A percentile compares a stretch with the other conserved stretches of the same genome.
These are phyloP conservation scores for Dryadomyces quercus-mongolicae DNA, from an alignment of 2,329 filamentous ascomycete species.

Conservation along the genomic window DNA sequence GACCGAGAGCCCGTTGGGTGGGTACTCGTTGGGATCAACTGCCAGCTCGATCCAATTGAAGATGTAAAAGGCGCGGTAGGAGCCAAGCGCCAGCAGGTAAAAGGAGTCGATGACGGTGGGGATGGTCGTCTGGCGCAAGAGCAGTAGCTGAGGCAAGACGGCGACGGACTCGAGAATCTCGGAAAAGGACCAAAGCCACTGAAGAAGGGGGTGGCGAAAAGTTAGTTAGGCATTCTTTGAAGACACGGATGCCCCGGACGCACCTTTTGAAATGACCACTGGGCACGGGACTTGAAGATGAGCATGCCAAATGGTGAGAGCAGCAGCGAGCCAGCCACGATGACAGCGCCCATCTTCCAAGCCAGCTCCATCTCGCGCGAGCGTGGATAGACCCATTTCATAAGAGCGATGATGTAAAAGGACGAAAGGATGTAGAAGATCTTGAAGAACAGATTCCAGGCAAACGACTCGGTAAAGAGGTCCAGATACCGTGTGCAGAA, in stretches of 20 bases:
- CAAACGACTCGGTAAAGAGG: slow-evolving; percentile 46
- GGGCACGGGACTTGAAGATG: slow-evolving; percentile 42
- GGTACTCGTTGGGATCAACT: slow-evolving; percentile 42
- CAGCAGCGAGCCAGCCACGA: slow-evolving; percentile 51
- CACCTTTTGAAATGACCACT: slow-evolving; percentile 40
- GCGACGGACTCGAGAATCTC: slow-evolving; percentile 86
- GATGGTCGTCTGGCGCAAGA: slow-evolving; percentile 87
- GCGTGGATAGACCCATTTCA: slow-evolving; percentile 75
- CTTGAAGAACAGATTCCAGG: slow-evolving; percentile 76
- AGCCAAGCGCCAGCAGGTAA: slow-evolving; percentile 78
- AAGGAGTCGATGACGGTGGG: slow-evolving; percentile 96
- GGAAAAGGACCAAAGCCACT: slow-evolving; percentile 81
- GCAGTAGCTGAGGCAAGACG: slow-evolving; percentile 79
- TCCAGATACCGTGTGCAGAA: slow-evolving; percentile 83
- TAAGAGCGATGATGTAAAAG: slow-evolving; percentile 75
- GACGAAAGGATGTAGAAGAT: slow-evolving; percentile 77
- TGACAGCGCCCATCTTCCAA: slow-evolving; percentile 77
- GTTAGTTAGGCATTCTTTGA: neutral
- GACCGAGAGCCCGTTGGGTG: slow-evolving; percentile 60
- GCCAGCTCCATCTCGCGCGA: slow-evolving; percentile 84
- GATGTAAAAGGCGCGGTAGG: slow-evolving; percentile 81
- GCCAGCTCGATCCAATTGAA: slow-evolving; percentile 77
- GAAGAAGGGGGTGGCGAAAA: neutral
- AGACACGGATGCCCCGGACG: slow-evolving; percentile 10
- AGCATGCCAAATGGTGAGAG: slow-evolving; percentile 62